Evolutionary conservation across 257 asterid species (phyloP), one percentile per base, ranked within the genome.

Genomic region (Petrea volubilis): DNA sequence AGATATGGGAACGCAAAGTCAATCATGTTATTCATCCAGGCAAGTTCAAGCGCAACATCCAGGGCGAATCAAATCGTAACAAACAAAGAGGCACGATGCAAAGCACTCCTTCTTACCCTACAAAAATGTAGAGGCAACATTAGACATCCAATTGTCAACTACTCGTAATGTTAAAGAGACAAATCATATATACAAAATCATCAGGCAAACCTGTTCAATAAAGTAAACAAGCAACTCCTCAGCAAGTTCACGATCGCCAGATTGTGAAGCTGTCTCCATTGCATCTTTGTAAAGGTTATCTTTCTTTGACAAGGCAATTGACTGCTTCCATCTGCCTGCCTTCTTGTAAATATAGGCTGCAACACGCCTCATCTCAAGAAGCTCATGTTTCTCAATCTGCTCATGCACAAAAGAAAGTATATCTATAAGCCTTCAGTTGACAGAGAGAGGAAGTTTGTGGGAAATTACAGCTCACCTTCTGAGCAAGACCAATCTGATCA

Each of bases 81-180:
- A 95, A 65, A 95, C 99, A 76, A 92, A 95, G 72, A 95, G 92
- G 94, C 99, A 95, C 2, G 99, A 95, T 0, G 99, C 90, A 2
- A 90, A 95, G 84, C 99, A 95, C 79, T 95, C 99, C 89, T 92
- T 95, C 88, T 95, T 95, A 18, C 99, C 99, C 99, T 95, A 83
- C 82, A 80, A 53, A 74, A 29, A 15, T 50, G 46, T 21, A 27
- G 10, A 75, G 28, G 65, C 34, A 66, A 64, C n/a, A 27, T 73
- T 52, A 56, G 58, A n/a, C 24, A 64, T 53, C 50, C 69, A 62
- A 31, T 21, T 43, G 33, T 71, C 40, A 49, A 64, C 61, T 68
- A 21, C 25, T 25, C 44, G 12, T 17, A 58, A 49, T 58, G n/a
- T 3, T 2, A 12, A 38, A 44, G 53, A 57, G 24, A n/a, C 15